These are phyloP conservation scores for Termitomyces heimii DNA, from an alignment of 768 basidiomycete species.

Conservation along the genomic window DNA sequence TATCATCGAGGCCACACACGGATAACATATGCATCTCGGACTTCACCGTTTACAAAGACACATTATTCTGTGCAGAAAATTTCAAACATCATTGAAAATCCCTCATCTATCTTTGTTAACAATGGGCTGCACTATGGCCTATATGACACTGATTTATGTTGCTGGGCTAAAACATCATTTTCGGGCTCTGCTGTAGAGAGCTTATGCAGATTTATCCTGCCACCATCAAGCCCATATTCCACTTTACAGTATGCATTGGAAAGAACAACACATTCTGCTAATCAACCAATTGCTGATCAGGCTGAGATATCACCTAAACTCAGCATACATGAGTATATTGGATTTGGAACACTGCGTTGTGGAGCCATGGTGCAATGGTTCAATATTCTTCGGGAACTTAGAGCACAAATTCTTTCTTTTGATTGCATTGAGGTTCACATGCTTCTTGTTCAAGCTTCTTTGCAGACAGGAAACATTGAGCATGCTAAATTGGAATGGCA, in stretches of 20 bases:
- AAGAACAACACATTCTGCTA: conserved; percentile 32
- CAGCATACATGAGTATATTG: neutral
- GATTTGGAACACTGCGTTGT: neutral
- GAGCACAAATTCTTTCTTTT: neutral
- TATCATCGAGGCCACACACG: neutral
- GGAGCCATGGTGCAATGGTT: neutral
- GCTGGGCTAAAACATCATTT: conserved; percentile 14
- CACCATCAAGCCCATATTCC: conserved; percentile 21
- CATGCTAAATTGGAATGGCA: neutral
- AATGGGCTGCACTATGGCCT: conserved; percentile 24
- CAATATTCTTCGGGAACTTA: neutral
- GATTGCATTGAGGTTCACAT: neutral
- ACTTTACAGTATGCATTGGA: conserved; percentile 28
- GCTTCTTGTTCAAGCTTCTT: neutral
- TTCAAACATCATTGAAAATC: conserved; percentile 6
- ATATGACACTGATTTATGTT: conserved; percentile 18
- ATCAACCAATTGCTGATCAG: conserved; percentile 25
- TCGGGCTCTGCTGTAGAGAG: conserved; percentile 7
- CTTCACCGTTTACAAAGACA: conserved; percentile 4
- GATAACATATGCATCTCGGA: neutral
- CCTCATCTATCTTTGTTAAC: conserved; percentile 18
- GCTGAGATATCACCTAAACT: neutral
- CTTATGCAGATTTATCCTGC: conserved; percentile 26
- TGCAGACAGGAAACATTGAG: neutral
- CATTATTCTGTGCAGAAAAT: conserved; percentile 21